Base-by-base conservation (phyloP, 202 grass and related monocot genomes). In the Setaria italica region DNA sequence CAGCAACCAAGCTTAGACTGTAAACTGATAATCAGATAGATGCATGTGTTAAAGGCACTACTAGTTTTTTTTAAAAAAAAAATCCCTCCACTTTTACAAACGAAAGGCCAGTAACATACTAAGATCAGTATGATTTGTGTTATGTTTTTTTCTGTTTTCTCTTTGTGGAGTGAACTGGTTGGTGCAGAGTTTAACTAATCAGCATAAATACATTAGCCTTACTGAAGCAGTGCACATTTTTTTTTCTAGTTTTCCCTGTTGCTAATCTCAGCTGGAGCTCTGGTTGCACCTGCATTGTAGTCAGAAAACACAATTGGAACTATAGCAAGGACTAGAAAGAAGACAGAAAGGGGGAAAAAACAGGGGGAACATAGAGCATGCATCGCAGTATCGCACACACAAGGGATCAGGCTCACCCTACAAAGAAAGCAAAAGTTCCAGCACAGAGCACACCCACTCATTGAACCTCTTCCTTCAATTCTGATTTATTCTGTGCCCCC, bases 381-480 rank as follows among this genome's bases (percentile, higher is more conserved):
- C 86, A 16, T 29, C 15, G 16, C 66, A 43, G 84, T 80, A 16
- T 29, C 15, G 16, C 66, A 43, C 78, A 82, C 54, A 62, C 34
- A 85, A 69, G 55, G 82, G 74, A 85, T 78, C 35, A 84, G 64
- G 64, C 60, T 81, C 85, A 74, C 70, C 81, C 70, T 72, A 86
- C 83, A 82, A 32, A 82, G 13, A 90, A 78, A 90, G 83, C 72
- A 58, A 78, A 86, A 78, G 72, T 69, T 21, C 14, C 9, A 76
- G 77, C 37, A 9, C 77, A 82, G 21, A 70, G 70, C 57, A 14
- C 77, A 57, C 64, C 83, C 78, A 89, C 84, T 80, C 88, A 62
- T 45, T 69, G 50, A 60, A 74, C 8, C 43, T n/a, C 47, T 46
- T 21, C 73, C 65, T 86, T 80, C 59, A 42, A 9, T 56, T 77